These are phyloP conservation scores for Camelina laxa DNA, from an alignment of 345 rosid genomes.

Conservation along the genomic window DNA sequence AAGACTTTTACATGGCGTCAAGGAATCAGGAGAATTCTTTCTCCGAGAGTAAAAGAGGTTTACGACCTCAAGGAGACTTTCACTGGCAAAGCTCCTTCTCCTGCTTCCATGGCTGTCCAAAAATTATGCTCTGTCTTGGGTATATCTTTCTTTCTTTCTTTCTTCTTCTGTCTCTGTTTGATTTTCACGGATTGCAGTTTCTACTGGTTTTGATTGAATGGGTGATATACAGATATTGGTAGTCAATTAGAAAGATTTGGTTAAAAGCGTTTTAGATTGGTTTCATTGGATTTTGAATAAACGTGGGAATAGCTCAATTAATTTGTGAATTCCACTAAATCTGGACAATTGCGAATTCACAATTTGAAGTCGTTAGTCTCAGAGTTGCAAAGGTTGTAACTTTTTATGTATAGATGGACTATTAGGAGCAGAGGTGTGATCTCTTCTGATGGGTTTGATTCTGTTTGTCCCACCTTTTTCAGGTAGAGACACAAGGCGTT, in stretches of 20 bases:
- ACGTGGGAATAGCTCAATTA: background rate
- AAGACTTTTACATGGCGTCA: no score
- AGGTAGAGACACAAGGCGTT: slow-evolving; percentile 79
- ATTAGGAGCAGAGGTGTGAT: no score
- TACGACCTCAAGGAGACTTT: slow-evolving; percentile 63
- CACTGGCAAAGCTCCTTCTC: slow-evolving; percentile 60
- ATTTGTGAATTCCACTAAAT: background rate
- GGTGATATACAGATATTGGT: no score
- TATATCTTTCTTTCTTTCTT: slow-evolving; percentile 36
- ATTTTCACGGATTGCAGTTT: no score
- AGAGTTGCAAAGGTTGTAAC: background rate
- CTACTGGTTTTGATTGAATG: no score
- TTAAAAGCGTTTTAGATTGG: no score
- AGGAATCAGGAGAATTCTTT: background rate
- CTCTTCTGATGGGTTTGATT: background rate
- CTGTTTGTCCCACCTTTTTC: background rate
- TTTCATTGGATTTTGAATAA: background rate
- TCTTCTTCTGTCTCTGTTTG: no score
- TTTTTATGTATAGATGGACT: background rate
- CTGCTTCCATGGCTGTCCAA: slow-evolving; percentile 55
- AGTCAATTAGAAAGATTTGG: no score
- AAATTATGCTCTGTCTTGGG: slow-evolving; percentile 74
- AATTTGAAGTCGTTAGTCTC: slow-evolving; percentile 9
- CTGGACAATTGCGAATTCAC: slow-evolving; percentile 7
- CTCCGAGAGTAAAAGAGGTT: slow-evolving; percentile 70